Evolutionary conservation across 2,329 filamentous ascomycete genomes (phyloP).

Genomic region (Elsinoe perseae): DNA sequence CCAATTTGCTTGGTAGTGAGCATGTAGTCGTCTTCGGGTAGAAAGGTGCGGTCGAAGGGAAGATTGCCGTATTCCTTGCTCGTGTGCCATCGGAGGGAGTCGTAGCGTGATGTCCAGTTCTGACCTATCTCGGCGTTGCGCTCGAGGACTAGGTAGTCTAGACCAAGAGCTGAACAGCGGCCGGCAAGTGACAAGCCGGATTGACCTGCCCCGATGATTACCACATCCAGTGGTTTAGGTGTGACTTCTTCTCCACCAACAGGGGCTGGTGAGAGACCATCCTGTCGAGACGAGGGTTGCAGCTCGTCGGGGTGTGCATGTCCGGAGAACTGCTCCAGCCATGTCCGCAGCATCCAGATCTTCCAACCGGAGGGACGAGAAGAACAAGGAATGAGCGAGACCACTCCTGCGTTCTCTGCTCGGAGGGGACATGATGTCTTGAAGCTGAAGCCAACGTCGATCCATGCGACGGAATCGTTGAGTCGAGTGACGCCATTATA

Average conservation of each 20-base stretch:
- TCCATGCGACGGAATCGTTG: constrained; percentile 25
- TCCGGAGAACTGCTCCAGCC: constrained; percentile 33
- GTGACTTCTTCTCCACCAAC: not conserved
- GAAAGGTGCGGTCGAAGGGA: constrained; percentile 30
- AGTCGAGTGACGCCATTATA: constrained; percentile 22
- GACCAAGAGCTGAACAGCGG: constrained; percentile 36
- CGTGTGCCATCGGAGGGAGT: constrained; percentile 37
- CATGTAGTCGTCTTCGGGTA: constrained; percentile 25
- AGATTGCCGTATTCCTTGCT: constrained; percentile 35
- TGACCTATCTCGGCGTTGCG: constrained; percentile 37
- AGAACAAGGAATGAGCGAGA: constrained; percentile 28
- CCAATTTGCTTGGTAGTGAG: constrained; percentile 30
- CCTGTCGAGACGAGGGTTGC: constrained; percentile 24
- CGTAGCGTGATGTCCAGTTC: constrained; percentile 42
- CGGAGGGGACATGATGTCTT: constrained; percentile 21
- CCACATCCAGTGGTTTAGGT: constrained; percentile 24
- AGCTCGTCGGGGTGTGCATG: constrained; percentile 25
- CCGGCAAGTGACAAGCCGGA: constrained; percentile 39
- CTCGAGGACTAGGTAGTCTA: constrained; percentile 40
- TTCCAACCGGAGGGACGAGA: constrained; percentile 30
- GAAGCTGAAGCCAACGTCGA: constrained; percentile 28
- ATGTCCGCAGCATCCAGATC: constrained; percentile 34
- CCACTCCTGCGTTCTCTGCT: constrained; percentile 28
- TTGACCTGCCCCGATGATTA: constrained; percentile 38
- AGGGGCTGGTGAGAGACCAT: constrained; percentile 21